Conservation (phyloP, 768 basidiomycete genomes). For the Strobilomyces echinocephalus region DNA sequence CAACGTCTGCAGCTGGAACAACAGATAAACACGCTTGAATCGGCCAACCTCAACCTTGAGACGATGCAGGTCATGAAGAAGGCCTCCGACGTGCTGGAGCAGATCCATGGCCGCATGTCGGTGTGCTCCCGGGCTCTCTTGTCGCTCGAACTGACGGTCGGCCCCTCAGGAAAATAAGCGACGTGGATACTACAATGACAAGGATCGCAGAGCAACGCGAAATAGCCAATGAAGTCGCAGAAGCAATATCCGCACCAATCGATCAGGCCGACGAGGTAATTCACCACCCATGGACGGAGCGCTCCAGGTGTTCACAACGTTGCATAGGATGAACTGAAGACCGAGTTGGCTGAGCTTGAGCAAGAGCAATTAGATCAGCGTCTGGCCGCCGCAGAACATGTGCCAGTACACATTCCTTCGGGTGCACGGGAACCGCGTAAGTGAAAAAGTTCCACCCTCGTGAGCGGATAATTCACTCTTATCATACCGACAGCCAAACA, state of each 20-base stretch:
- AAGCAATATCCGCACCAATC: constrained; percentile 73
- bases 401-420: constrained; percentile 78
- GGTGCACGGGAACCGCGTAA: constrained; percentile 50
- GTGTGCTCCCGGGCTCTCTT: constrained; percentile 33
- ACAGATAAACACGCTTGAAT: constrained; percentile 95
- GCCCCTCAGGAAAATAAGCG: constrained; percentile 64
- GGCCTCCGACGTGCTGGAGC: constrained; percentile 81
- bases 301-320: neutral
- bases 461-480: constrained; percentile 3
- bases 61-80: constrained; percentile 98
- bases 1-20: constrained; percentile 89
- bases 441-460: constrained; percentile 19
- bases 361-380: constrained; percentile 83
- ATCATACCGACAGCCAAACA: constrained; percentile 23
- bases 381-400: constrained; percentile 82
- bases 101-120: constrained; percentile 86
- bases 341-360: constrained; percentile 82
- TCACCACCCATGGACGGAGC: constrained; percentile 4
- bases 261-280: constrained; percentile 72
- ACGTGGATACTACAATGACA: constrained; percentile 88
- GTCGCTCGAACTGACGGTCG: neutral
- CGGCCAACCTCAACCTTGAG: constrained; percentile 95
- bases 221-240: constrained; percentile 87
- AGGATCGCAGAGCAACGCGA: constrained; percentile 87
- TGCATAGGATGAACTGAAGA: constrained; percentile 71